Evolutionary conservation across 441 rosid species (phyloP), one percentile per base, ranked within the genome.

Genomic region (Adansonia gregorii): DNA sequence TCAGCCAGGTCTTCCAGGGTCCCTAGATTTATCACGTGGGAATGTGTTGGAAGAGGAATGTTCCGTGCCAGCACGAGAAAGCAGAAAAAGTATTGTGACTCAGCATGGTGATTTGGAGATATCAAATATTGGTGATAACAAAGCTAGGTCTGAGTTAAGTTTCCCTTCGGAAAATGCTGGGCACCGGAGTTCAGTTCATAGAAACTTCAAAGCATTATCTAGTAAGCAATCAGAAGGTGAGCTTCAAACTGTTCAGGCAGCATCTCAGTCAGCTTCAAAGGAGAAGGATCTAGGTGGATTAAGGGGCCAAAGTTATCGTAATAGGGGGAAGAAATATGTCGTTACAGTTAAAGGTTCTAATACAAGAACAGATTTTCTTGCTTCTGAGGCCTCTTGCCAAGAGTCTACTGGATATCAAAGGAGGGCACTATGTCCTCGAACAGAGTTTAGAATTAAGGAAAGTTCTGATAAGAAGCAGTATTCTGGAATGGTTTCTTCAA

Each of bases 381-480:
- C 83, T 79, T 64, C 89, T 81, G 96, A 93, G 76, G 82, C 76
- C 80, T 86, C 89, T 85, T 85, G 73, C 56, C 75, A 71, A 43
- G 95, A 94, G 78, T 76, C 89, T 83, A 63, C 82, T 83, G 90
- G 91, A 68, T 84, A 85, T 83, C 93, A 86, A 77, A 89, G 91
- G 84, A 90, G 91, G 75, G 85, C 84, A 70, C 91, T 87, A 15
- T 93, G 83, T 4, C 89, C 84, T 76, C 85, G 86, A 78, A 86
- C 93, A 54, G 98, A 94, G 82, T 93, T 94, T 83, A 89, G 97
- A 75, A 88, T 88, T 76, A 87, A 95, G 78, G 99, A 89, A 79
- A 85, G 74, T 78, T 67, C 80, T 52, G 92, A 86, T 45, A 86
- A 67, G 81, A 85, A 79, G 71, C 89, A 78, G 54, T 64, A 83